Percentiles rank a stretch among this genome's conserved stretches.
Evolutionary conservation across 2,329 filamentous ascomycete genomes (phyloP).

Genomic region (Neurospora sp.): DNA sequence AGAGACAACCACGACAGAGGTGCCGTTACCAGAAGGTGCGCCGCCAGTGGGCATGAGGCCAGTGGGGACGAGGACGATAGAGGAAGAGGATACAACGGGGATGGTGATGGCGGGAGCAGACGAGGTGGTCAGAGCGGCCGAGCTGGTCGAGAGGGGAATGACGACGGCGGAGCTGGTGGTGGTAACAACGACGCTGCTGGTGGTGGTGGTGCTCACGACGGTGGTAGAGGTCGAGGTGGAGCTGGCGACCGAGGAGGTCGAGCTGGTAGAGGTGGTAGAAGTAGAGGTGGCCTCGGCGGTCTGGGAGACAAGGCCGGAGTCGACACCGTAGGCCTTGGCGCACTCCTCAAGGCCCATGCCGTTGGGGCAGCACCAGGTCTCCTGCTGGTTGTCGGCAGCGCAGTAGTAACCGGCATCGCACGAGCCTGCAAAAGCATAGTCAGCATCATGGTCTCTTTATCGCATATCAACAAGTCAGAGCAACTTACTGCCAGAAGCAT

Average conservation of each 20-base stretch:
- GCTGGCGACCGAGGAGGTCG: constrained; percentile 9
- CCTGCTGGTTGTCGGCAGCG: constrained; percentile 38
- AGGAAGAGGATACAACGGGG: not conserved
- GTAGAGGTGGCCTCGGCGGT: constrained; percentile 29
- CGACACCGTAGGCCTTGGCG: constrained; percentile 38
- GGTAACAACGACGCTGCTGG: constrained; percentile 1
- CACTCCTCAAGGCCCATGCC: constrained; percentile 43
- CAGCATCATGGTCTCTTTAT: constrained; percentile 3
- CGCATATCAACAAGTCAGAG: not conserved
- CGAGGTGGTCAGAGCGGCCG: constrained; percentile 7
- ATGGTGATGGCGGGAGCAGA: constrained; percentile 2
- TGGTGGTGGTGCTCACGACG: constrained; percentile 2
- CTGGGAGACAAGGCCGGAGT: constrained; percentile 39
- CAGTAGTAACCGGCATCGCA: constrained; percentile 55
- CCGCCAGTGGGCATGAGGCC: not conserved
- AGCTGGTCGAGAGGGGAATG: constrained; percentile 11
- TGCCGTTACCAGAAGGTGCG: not conserved
- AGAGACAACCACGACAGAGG: constrained; percentile 4
- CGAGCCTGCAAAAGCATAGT: constrained; percentile 35
- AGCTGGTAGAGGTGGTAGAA: constrained; percentile 21
- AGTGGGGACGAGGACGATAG: not conserved
- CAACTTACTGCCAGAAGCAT: constrained; percentile 46
- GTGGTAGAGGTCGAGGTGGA: constrained; percentile 7
- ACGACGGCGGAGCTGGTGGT: constrained; percentile 6
- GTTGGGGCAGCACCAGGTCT: constrained; percentile 54